phyloP scores from a whole-genome alignment of 805 yeast genomes.

The Wickerhamiella occidentalis region DNA sequence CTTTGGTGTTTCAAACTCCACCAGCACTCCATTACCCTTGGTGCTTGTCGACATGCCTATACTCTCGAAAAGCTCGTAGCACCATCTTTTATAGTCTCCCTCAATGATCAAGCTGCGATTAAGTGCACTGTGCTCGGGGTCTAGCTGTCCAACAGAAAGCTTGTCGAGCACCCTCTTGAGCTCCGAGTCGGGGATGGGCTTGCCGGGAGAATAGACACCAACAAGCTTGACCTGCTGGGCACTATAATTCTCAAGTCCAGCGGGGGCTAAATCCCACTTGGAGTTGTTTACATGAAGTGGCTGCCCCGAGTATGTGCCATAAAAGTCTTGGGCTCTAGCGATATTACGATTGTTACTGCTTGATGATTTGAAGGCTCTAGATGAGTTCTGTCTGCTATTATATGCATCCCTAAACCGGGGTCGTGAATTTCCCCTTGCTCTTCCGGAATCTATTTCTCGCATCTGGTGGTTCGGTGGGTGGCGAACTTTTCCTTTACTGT shows the following conservation, averaged over 20 bases:
- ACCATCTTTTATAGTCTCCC: neutral
- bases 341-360: neutral
- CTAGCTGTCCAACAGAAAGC: neutral
- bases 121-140: neutral
- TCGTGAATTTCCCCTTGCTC: neutral
- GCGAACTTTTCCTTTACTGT: neutral
- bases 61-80: neutral
- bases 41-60: neutral
- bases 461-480: neutral
- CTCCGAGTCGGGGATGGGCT: neutral
- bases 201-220: slow-evolving; percentile 39
- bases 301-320: neutral
- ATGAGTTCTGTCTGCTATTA: neutral
- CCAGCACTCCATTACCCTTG: neutral
- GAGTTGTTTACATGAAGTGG: slow-evolving; percentile 27
- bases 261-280: slow-evolving; percentile 60
- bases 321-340: neutral
- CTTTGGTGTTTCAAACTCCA: slow-evolving; percentile 5
- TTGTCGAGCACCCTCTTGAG: neutral
- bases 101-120: slow-evolving; percentile 6
- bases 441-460: neutral
- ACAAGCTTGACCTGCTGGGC: slow-evolving; percentile 66
- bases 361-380: neutral
- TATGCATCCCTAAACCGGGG: neutral
- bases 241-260: slow-evolving; percentile 55